phyloP scores from a whole-genome alignment of 176 grass and related monocot genomes.

The Zoysia japonica region DNA sequence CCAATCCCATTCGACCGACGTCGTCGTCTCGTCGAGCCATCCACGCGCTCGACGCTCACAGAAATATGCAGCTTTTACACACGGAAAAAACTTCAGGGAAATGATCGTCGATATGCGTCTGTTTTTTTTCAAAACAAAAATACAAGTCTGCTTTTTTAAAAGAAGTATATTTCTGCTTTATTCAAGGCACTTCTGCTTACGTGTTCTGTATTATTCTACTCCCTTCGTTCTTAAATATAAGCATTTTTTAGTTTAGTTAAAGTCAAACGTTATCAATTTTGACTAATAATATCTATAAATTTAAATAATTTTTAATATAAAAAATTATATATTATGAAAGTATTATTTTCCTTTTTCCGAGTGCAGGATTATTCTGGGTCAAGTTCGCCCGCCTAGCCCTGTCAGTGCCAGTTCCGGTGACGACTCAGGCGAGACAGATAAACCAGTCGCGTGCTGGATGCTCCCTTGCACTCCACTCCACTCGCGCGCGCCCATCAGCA shows the following conservation, averaged over 20 bases:
- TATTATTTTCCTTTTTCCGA: neutral
- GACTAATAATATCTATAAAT: too few species aligned
- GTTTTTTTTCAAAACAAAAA: too few species aligned
- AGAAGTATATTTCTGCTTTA: too few species aligned
- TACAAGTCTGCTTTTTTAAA: too few species aligned
- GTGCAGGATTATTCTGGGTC: neutral
- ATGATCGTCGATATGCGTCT: neutral
- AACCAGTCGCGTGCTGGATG: neutral
- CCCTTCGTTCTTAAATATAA: too few species aligned
- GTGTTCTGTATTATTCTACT: neutral
- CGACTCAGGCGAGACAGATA: neutral
- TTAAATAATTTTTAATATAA: too few species aligned
- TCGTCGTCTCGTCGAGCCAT: neutral
- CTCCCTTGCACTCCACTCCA: neutral
- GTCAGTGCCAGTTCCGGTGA: neutral
- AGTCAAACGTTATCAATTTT: too few species aligned
- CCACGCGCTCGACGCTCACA: neutral
- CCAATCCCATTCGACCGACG: neutral
- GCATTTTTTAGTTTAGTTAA: too few species aligned
- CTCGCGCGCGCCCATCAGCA: neutral
- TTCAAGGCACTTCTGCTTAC: too few species aligned
- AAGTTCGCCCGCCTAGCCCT: neutral
- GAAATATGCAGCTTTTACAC: conserved; percentile 6
- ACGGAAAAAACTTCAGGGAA: neutral
- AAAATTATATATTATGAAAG: too few species aligned